phyloP scores from a whole-genome alignment of 1,284 basidiomycete genomes.

The Heterobasidion annosum region DNA sequence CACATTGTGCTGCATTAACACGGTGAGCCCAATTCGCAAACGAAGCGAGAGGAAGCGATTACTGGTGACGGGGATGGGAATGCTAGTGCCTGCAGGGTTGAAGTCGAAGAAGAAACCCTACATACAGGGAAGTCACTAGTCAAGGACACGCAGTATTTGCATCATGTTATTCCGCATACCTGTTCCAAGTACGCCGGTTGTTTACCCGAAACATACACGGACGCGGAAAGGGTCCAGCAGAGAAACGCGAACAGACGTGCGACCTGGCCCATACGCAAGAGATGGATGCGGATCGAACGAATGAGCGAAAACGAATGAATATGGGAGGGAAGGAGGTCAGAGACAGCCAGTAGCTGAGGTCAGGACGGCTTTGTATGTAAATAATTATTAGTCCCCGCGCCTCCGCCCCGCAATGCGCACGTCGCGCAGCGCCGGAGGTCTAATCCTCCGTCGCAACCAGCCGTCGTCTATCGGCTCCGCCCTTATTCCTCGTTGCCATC shows the following conservation, averaged over 20 bases:
- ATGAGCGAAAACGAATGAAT: too few relatives aligned
- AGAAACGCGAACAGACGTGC: background rate
- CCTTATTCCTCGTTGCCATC: too few relatives aligned
- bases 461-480: too few relatives aligned
- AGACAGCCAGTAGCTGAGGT: too few relatives aligned
- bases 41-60: slow-evolving; percentile 6
- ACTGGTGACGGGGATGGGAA: slow-evolving; percentile 43
- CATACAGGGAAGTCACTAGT: background rate
- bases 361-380: too few relatives aligned
- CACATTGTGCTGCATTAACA: slow-evolving; percentile 38
- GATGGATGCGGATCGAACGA: too few relatives aligned
- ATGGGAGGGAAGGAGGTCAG: too few relatives aligned
- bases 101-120: slow-evolving; percentile 50
- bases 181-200: background rate
- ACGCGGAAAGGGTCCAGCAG: background rate
- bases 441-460: too few relatives aligned
- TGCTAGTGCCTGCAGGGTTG: slow-evolving; percentile 26
- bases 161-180: background rate
- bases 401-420: too few relatives aligned
- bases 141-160: background rate
- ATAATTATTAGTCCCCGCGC: too few relatives aligned
- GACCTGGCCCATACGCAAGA: background rate
- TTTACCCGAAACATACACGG: background rate
- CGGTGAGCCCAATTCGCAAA: background rate
- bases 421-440: too few relatives aligned